Percentiles rank a stretch among this genome's conserved stretches.
These are phyloP conservation scores for Phoenix dactylifera DNA, from an alignment of 176 grass and related monocot species.

Conservation along the genomic window DNA sequence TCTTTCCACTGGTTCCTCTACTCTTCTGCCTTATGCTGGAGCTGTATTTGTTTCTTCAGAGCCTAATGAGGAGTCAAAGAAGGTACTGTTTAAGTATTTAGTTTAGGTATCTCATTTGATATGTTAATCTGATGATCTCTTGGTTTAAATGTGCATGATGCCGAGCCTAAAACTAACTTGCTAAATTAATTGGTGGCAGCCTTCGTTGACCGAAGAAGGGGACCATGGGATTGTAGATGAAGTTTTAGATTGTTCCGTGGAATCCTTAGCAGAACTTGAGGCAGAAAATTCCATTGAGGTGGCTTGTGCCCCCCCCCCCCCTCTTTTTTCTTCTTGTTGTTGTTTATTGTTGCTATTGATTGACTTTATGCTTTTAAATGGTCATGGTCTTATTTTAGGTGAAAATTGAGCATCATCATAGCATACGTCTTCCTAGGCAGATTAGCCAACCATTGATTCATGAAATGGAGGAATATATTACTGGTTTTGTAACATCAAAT, in stretches of 20 bases:
- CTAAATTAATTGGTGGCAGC: conserved; percentile 8
- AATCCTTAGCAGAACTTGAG: conserved; percentile 61
- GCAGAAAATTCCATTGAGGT: conserved; percentile 44
- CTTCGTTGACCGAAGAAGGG: conserved; percentile 29
- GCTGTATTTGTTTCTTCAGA: conserved; percentile 24
- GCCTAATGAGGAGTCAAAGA: conserved; percentile 28
- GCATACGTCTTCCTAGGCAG: conserved; percentile 50
- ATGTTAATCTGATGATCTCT: background rate
- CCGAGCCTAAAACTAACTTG: background rate
- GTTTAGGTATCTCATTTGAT: conserved; percentile 13
- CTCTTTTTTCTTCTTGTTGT: background rate
- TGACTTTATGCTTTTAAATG: background rate
- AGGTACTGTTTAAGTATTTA: conserved; percentile 27
- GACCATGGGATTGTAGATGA: conserved; percentile 29
- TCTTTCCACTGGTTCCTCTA: conserved; percentile 59
- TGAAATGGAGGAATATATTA: conserved; percentile 56
- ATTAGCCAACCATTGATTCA: conserved; percentile 65
- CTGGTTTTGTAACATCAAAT: conserved; percentile 50
- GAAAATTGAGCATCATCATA: conserved; percentile 32
- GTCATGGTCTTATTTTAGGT: conserved; percentile 36
- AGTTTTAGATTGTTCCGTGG: conserved; percentile 54
- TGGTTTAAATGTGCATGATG: too few relatives aligned
- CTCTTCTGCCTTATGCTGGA: conserved; percentile 44
- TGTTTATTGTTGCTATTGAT: background rate
- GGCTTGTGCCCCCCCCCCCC: background rate